Evolutionary conservation across 139 green algal genomes (phyloP), one percentile per base, ranked within the genome.

Genomic region (Chlamydomonas sp.): DNA sequence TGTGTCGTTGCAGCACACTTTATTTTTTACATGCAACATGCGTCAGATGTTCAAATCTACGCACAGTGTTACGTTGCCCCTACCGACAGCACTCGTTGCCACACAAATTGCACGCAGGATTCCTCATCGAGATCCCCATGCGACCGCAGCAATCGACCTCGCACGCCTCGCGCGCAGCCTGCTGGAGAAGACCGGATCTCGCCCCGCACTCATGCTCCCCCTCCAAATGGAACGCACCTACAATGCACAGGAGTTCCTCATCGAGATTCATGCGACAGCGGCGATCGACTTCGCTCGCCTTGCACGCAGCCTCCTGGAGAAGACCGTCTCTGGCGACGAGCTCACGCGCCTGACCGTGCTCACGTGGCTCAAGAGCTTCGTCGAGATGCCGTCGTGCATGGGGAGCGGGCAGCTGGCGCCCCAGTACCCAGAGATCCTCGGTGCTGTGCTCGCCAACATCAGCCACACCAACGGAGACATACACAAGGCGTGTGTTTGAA

Each of bases 361-460:
- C 59, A 81, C 84, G 37, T 97, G 91, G 91, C 70, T 87, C 49
- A 80, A 83, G 58, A 80, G 86, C 38, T 90, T 97, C 74, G 81
- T 97, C 31, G 77, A 76, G 65, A 69, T 86, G 49, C n/a, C n/a
- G n/a, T n/a, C n/a, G n/a, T 54, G 43, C 43, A n/a, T 73, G 54
- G 86, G 76, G 10, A 72, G 72, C 2, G 50, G 47, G 2, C 70
- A 87, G 75, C 75, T 97, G 64, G 69, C 90, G 67, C 79, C 71
- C 1, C 83, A 89, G 47, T 91, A 91, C 57, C 82, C 84, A 13
- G 63, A 78, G 38, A 81, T 97, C 5, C 81, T 97, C 49, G 77
- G 70, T 1, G 85, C 87, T 8, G 81, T 96, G 38, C 86, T 97
- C 69, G 85, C 85, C 28, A 92, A 88, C 77, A 88, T 96, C 62